Evolutionary conservation across 1,284 basidiomycete species (phyloP).

Genomic region (Sphagnurus paluster): DNA sequence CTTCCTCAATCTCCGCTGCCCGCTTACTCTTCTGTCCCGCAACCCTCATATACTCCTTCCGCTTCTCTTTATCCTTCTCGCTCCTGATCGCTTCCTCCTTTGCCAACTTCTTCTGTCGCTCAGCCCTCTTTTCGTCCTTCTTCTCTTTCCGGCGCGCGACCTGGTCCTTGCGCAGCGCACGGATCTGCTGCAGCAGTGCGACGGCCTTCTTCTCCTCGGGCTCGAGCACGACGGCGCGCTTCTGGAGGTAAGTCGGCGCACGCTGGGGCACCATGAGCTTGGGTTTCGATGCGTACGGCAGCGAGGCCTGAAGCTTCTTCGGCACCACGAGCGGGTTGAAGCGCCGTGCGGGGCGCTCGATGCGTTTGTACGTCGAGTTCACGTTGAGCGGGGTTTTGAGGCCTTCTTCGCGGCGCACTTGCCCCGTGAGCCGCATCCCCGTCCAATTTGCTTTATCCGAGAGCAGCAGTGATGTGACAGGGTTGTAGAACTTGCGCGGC

Average conservation of each 20-base stretch:
- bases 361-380: slow-evolving; percentile 87
- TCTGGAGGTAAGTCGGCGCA: slow-evolving; percentile 83
- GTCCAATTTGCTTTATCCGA: slow-evolving; percentile 79
- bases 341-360: slow-evolving; percentile 79
- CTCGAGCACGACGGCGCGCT: slow-evolving; percentile 92
- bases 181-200: slow-evolving; percentile 93
- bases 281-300: slow-evolving; percentile 94
- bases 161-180: slow-evolving; percentile 90
- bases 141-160: slow-evolving; percentile 77
- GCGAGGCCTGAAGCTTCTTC: slow-evolving; percentile 82
- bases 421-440: slow-evolving; percentile 96
- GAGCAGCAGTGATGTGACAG: slow-evolving; percentile 89
- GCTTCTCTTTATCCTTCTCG: slow-evolving; percentile 79
- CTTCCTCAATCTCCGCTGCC: slow-evolving; percentile 58
- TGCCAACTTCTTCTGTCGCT: slow-evolving; percentile 66
- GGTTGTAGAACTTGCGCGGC: slow-evolving; percentile 96
- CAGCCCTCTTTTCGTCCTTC: slow-evolving; percentile 71
- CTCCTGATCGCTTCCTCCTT: slow-evolving; percentile 67
- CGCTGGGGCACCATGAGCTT: slow-evolving; percentile 78
- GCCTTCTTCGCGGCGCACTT: slow-evolving; percentile 83
- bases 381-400: slow-evolving; percentile 81
- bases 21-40: slow-evolving; percentile 76
- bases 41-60: slow-evolving; percentile 75
- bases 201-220: slow-evolving; percentile 93
- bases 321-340: slow-evolving; percentile 94